Base-by-base conservation (phyloP, 2,329 filamentous ascomycete genomes). In the Allantophomopsis lycopodina region DNA sequence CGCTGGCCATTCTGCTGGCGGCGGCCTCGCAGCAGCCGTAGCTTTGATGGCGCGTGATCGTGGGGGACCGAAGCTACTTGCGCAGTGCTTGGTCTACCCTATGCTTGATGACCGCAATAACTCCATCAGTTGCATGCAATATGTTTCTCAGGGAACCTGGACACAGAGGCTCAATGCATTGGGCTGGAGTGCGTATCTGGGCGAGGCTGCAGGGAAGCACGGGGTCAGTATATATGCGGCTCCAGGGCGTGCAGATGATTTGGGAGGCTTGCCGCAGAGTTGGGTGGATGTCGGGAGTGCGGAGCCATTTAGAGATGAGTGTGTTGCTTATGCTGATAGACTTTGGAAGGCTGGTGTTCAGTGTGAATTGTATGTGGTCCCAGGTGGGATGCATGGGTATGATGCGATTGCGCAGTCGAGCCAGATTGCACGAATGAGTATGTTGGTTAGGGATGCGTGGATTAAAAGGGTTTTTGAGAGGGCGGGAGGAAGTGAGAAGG, bases 1-100 rank as follows among this genome's bases (percentile, higher is more conserved):
- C 14, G 64, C 64, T 40, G 73, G 73, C 4, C 67, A 70, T 40
- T 73, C 68, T 16, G 72, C 71, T 1, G 73, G 72, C 2, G 73
- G 70, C 2, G 70, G 72, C 39, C 55, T 79, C 12, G 71, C 71
- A 0, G 68, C 70, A 2, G 68, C 63, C 4, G 59, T 69, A 45
- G 62, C 68, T 1, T 54, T 77, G 16, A 65, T 73, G 60, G 52
- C 51, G 3, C 52, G 58, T 13, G 60, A 64, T 45, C 48, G 48
- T n/a, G 50, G 46, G 15, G 47, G 55, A 1, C 56, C 57, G 1
- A 50, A 51, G n/a, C 42, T 65, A 2, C 53, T 55, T 7, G 60
- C 58, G 15, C 56, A 62, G 30, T 55, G 60, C 14, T 50, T 65
- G 2, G 46, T 61, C 11, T 61, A 56, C 36, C 60, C 62, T 7